Evolutionary conservation across 1,284 basidiomycete genomes (phyloP).

Genomic region (Trichosporon ovoides): DNA sequence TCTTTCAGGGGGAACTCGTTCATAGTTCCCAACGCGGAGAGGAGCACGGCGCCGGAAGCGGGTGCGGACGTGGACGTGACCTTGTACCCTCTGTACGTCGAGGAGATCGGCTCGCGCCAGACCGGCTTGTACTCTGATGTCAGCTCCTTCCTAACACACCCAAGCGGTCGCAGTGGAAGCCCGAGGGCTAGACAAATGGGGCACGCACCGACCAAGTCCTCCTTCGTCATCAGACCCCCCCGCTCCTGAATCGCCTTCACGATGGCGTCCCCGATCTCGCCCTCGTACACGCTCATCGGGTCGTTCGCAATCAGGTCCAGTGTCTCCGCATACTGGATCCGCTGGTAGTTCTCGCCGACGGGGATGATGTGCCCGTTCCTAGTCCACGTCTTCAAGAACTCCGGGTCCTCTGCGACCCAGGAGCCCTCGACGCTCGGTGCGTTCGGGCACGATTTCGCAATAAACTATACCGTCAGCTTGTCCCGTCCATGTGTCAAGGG

Average conservation of each 20-base stretch:
- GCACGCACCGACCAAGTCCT: conserved; percentile 22
- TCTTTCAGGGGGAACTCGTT: conserved; percentile 18
- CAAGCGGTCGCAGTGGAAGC: too few species aligned
- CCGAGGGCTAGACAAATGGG: too few species aligned
- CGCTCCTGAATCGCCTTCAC: background rate
- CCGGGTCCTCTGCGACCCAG: conserved; percentile 14
- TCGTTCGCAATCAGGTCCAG: conserved; percentile 31
- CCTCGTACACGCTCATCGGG: background rate
- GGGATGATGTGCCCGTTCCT: conserved; percentile 29
- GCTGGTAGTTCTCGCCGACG: conserved; percentile 21
- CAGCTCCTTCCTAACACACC: background rate
- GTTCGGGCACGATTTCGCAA: conserved; percentile 8
- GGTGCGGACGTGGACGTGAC: conserved; percentile 39
- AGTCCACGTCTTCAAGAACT: conserved; percentile 15
- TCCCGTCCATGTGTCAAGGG: background rate
- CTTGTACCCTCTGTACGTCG: conserved; percentile 28
- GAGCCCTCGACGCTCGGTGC: conserved; percentile 10
- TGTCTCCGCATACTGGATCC: conserved; percentile 35
- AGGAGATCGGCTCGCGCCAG: conserved; percentile 28
- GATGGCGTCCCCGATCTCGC: background rate
- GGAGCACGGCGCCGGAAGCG: conserved; percentile 37
- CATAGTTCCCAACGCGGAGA: conserved; percentile 36
- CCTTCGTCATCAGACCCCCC: background rate
- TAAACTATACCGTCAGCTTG: conserved; percentile 12
- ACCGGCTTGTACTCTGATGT: conserved; percentile 26